Base-by-base conservation (phyloP, 192 early-diverging fungal species). In the Backusella luteola region DNA sequence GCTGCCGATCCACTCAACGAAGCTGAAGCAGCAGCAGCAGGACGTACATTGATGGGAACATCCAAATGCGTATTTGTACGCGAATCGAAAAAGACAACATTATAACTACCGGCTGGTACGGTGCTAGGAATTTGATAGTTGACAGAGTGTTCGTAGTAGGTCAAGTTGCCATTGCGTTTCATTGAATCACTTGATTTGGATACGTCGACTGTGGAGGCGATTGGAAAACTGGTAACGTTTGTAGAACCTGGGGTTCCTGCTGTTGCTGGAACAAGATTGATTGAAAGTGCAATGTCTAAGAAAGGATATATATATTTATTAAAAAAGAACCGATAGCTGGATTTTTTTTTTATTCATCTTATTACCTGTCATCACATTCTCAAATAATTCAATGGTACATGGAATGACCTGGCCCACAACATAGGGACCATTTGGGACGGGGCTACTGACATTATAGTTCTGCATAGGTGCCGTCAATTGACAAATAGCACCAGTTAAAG, bases 371-470 rank as follows among this genome's bases (percentile, higher is more conserved):
- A 49, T 66, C 71, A 71, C 71, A 41, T 75, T 52, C 21, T 36
- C 59, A 46, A 79, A 67, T 19, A 82, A 52, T 44, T 71, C 53
- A 44, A 71, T 79, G 8, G 74, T 79, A 66, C 77, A 78, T 49
- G 81, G 81, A 5, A 82, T 42, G 29, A 76, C 63, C 73, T 79
- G 77, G 17, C 71, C 66, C 17, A 72, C 34, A 6, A 82, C 81
- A 79, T 82, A 82, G 35, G 77, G 69, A 23, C 49, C 59, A 38
- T 78, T 78, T 41, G 53, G 34, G 32, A 73, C 69, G 73, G 81
- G 81, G 34, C 69, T 76, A 17, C 77, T 78, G 38, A 82, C 75
- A 44, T 82, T 82, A 38, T 73, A 82, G 71, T 73, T 78, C 41
- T 67, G 59, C 11, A 49, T 68, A 29, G 77, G 49, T 23, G 77